Base-by-base conservation (phyloP, 306 rosid species). In the Cercis canadensis region DNA sequence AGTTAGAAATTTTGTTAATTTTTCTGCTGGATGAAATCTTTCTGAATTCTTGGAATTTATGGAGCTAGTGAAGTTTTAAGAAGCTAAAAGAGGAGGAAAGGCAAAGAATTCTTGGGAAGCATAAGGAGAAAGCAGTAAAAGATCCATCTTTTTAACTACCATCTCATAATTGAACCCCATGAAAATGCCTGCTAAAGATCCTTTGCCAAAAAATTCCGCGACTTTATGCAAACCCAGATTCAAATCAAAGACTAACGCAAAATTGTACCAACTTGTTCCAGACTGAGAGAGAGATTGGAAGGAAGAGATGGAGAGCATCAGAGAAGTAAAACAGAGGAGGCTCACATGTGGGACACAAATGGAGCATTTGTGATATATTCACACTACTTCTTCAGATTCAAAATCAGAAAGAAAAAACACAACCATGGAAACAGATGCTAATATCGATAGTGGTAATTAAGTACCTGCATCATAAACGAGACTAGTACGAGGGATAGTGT, bases 381-480 rank as follows among this genome's bases (percentile, higher is more conserved):
- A 49, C 39, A 59, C 62, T 60, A 52, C 51, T 36, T 57, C 45
- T 39, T 49, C 15, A 37, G 78, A 55, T 57, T 69, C 40, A 49
- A 9, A 68, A 15, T 12, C 15, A 8, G 34, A 12, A 39, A 39
- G 65, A 45, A 40, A 49, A 11, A 12, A 43, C 5, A 51, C 13
- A 41, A 56, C 17, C 16, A 6, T 54, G 53, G 19, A 52, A 70
- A 54, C 13, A 36, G 44, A 41, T 49, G 49, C 7, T 51, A 24
- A 10, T 15, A 60, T 13, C 36, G 11, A 11, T 4, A 37, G 18
- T 41, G 37, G 36, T 8, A 37, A 8, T 37, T 32, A 49, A 11
- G 39, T 67, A 90, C 98, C 98, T 85, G 97, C 89, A 73, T 92
- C 96, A 80, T 88, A 86, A 69, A 93, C 97, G 29, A 93, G 90